Percentiles rank a stretch among this genome's conserved stretches.
Evolutionary conservation across 768 basidiomycete species (phyloP).

Genomic region (Leccinum pellstonianum): DNA sequence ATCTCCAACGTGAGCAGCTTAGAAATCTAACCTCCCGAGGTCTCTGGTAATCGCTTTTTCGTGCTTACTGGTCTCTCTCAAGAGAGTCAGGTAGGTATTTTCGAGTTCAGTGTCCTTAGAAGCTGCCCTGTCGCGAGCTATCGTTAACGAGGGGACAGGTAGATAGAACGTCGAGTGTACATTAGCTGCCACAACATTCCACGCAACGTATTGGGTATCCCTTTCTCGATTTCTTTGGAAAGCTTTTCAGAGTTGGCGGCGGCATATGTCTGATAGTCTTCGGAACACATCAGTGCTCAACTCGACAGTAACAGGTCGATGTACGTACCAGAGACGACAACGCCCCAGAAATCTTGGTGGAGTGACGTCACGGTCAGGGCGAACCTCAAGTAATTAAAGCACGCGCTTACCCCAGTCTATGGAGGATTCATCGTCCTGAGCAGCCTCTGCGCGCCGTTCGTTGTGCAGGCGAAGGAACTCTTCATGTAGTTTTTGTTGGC

Average conservation of each 20-base stretch:
- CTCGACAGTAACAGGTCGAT: neutral
- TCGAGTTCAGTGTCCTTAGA: slow-evolving; percentile 91
- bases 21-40: slow-evolving; percentile 63
- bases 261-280: slow-evolving; percentile 90
- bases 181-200: slow-evolving; percentile 98
- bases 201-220: slow-evolving; percentile 83
- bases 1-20: neutral
- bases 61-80: slow-evolving; percentile 83
- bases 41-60: slow-evolving; percentile 95
- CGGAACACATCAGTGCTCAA: slow-evolving; percentile 6
- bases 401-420: slow-evolving; percentile 75
- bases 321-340: slow-evolving; percentile 76
- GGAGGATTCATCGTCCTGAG: slow-evolving; percentile 38
- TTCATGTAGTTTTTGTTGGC: slow-evolving; percentile 70
- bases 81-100: slow-evolving; percentile 70
- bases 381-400: neutral
- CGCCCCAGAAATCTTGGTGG: slow-evolving; percentile 86
- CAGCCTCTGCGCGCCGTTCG: slow-evolving; percentile 45
- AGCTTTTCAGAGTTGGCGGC: slow-evolving; percentile 73
- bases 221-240: slow-evolving; percentile 86
- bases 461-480: slow-evolving; percentile 70
- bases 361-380: slow-evolving; percentile 8
- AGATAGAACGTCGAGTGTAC: slow-evolving; percentile 40
- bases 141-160: slow-evolving; percentile 12
- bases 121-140: slow-evolving; percentile 62